A percentile compares a stretch with the other conserved stretches of the same genome.
Conservation (phyloP, 2,329 filamentous ascomycete species). For the Orbilia ellipsospora region DNA sequence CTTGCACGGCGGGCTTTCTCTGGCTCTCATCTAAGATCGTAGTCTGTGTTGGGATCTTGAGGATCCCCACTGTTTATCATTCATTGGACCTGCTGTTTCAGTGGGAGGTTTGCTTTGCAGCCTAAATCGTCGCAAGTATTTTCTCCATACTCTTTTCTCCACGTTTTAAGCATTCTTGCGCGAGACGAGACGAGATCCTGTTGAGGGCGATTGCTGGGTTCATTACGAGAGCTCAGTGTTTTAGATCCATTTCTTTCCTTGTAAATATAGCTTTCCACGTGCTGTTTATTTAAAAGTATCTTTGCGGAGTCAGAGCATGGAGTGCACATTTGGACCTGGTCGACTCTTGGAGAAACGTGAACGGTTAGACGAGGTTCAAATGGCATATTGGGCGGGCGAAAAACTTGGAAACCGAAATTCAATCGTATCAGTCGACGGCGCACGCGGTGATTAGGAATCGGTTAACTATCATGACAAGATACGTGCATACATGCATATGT, state of each 20-base stretch:
- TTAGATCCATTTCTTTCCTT: neutral
- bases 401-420: neutral
- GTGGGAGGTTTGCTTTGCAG: constrained; percentile 31
- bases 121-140: constrained; percentile 29
- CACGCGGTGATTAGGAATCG: too few species aligned
- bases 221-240: neutral
- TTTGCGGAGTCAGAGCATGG: neutral
- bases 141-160: constrained; percentile 10
- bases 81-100: constrained; percentile 48
- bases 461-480: too few species aligned
- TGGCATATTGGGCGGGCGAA: neutral
- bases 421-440: too few species aligned
- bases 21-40: neutral
- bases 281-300: constrained; percentile 6
- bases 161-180: constrained; percentile 5
- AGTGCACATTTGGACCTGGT: neutral
- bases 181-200: constrained; percentile 25
- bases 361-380: constrained; percentile 13
- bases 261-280: constrained; percentile 35
- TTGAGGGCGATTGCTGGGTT: neutral
- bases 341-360: constrained; percentile 16
- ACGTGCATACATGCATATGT: neutral
- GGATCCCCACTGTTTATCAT: constrained; percentile 12
- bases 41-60: constrained; percentile 22
- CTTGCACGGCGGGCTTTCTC: neutral